phyloP scores from a whole-genome alignment of 1,284 basidiomycete genomes.

The Fomitopsis palustris region DNA sequence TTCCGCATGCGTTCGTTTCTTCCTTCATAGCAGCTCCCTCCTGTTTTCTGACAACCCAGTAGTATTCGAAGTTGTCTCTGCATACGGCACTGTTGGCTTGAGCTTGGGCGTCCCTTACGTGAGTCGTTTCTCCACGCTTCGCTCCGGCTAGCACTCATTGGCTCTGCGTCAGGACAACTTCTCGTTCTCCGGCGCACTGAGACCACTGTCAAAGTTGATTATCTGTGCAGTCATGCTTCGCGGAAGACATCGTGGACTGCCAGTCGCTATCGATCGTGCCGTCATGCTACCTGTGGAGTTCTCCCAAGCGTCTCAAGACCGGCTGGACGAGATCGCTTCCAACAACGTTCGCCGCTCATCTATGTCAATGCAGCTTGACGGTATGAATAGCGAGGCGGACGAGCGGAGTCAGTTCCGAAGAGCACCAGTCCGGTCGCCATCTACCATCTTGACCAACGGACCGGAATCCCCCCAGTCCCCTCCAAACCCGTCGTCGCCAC shows the following conservation, averaged over 20 bases:
- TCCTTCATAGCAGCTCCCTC: neutral
- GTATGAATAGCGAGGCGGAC: neutral
- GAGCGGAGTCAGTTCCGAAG: neutral
- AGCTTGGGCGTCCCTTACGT: slow-evolving; percentile 70
- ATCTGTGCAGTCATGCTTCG: slow-evolving; percentile 88
- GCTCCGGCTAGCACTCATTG: neutral
- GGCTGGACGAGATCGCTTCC: neutral
- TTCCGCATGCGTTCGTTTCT: slow-evolving; percentile 62
- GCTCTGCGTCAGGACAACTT: slow-evolving; percentile 53
- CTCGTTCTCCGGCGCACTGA: slow-evolving; percentile 79
- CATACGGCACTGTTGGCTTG: slow-evolving; percentile 89
- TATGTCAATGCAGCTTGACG: neutral
- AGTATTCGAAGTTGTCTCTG: slow-evolving; percentile 89
- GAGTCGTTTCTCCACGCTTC: slow-evolving; percentile 19
- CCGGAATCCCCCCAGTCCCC: neutral
- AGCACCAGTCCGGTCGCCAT: neutral
- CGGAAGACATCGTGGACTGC: slow-evolving; percentile 87
- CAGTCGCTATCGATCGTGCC: slow-evolving; percentile 87
- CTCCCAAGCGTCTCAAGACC: slow-evolving; percentile 12
- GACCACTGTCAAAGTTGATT: slow-evolving; percentile 84
- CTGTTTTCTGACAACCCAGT: slow-evolving; percentile 2
- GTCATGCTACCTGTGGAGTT: slow-evolving; percentile 71
- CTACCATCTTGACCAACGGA: neutral
- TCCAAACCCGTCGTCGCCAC: neutral
- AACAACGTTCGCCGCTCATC: neutral